phyloP scores from a whole-genome alignment of 352 stramenopile species.

The Phytophthora sansomeana region DNA sequence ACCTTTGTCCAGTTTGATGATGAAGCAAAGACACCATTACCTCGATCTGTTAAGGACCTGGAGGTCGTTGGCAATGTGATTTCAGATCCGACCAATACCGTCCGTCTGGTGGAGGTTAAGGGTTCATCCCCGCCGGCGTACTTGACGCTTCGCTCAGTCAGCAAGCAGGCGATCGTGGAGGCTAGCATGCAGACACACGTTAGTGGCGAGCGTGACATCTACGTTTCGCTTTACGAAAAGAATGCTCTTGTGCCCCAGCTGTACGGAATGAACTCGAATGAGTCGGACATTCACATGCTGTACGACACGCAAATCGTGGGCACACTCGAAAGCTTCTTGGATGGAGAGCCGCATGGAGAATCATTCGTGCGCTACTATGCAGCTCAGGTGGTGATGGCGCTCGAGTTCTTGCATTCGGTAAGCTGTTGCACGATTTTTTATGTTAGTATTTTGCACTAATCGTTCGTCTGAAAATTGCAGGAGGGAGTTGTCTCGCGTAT shows the following conservation, averaged over 20 bases:
- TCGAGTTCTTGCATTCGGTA: slow-evolving; percentile 87
- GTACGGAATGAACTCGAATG: slow-evolving; percentile 72
- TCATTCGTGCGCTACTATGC: slow-evolving; percentile 88
- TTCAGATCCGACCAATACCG: slow-evolving; percentile 76
- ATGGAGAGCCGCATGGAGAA: slow-evolving; percentile 72
- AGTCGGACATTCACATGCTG: slow-evolving; percentile 87
- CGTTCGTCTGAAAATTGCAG: slow-evolving; percentile 28
- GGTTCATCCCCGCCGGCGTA: slow-evolving; percentile 56
- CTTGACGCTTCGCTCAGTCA: slow-evolving; percentile 80
- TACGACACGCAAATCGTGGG: slow-evolving; percentile 86
- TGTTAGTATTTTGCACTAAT: not conserved
- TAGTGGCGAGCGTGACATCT: slow-evolving; percentile 84
- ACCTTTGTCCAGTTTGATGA: slow-evolving; percentile 71
- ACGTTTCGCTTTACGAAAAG: slow-evolving; percentile 82
- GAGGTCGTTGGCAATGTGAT: slow-evolving; percentile 80
- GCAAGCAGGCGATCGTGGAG: slow-evolving; percentile 85
- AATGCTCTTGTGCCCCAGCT: slow-evolving; percentile 78
- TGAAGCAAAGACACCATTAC: slow-evolving; percentile 48
- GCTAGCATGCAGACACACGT: slow-evolving; percentile 86
- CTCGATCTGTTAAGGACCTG: slow-evolving; percentile 65
- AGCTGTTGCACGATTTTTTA: slow-evolving; percentile 8
- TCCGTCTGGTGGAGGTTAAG: slow-evolving; percentile 78
- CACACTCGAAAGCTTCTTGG: slow-evolving; percentile 81
- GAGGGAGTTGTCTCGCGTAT: slow-evolving; percentile 85
- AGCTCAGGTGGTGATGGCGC: slow-evolving; percentile 81